Evolutionary conservation across 1,284 basidiomycete genomes (phyloP), one percentile per base, ranked within the genome.

Genomic region (Puccinia coronata): DNA sequence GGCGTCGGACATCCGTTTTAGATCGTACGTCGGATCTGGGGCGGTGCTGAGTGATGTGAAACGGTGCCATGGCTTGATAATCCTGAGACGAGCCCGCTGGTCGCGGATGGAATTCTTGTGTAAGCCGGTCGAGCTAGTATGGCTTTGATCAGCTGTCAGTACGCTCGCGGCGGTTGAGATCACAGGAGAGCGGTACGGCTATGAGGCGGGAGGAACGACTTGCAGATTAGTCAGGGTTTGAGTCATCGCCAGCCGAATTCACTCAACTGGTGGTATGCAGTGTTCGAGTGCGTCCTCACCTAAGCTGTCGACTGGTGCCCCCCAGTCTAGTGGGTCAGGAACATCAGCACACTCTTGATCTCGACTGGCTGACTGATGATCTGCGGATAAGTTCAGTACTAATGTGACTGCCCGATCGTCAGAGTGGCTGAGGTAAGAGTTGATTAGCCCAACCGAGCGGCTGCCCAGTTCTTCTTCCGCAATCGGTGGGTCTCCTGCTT

Each of bases 261-360:
- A 70, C 70, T 72, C 49, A 70, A 72, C 70, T 55, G 70, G 70
- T 20, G 70, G 49, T 51, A 72, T 72, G 25, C 70, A 72, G 31
- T 55, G 12, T 16, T 53, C 51, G 12, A 72, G 34, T 28, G 70
- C 70, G 34, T 55, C 51, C 31, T 72, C 31, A 51, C 70, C 70
- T 23, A 70, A 34, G 31, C 43, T 28, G 14, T 51, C 67, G 25
- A 51, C 31, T 20, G 67, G 67, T 34, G 16, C 39, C n/a, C n/a
- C n/a, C n/a, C n/a, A n/a, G n/a, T n/a, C n/a, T n/a, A n/a, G n/a
- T n/a, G n/a, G n/a, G n/a, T n/a, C n/a, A n/a, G n/a, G n/a, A n/a
- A n/a, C n/a, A n/a, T n/a, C n/a, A n/a, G n/a, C n/a, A n/a, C n/a
- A n/a, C n/a, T n/a, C n/a, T n/a, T n/a, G n/a, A n/a, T n/a, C n/a